Base-by-base conservation (phyloP, 2,329 filamentous ascomycete species). In the Sclerotinia spermophila region DNA sequence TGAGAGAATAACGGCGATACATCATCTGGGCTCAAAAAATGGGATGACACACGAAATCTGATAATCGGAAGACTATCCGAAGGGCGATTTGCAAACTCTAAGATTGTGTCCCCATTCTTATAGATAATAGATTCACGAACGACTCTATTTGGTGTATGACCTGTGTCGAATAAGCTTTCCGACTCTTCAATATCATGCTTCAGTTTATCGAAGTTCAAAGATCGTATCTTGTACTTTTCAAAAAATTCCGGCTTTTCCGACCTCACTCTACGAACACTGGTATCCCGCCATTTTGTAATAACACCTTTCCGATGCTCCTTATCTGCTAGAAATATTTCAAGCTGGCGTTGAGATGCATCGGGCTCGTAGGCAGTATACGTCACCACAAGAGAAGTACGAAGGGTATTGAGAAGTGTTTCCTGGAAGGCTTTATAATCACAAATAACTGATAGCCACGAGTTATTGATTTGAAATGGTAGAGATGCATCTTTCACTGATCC, bases 41-140 rank as follows among this genome's bases (percentile, higher is more conserved):
- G 80, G 1, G 84, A 86, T 0, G 84, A 85, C 8, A 87, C 84
- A 8, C 84, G 81, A 68, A 86, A 87, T 8, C 84, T 81, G 17
- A 84, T 74, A 1, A 83, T 81, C 0, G 84, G 83, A 62, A 77
- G 69, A 17, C 71, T 72, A 53, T 82, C 81, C 11, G 78, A 77
- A 1, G 75, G 78, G 0, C 78, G 74, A 72, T 86, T 85, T 68
- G 82, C 80, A 72, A 87, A 87, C 71, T 87, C 85, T 44, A 87
- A 80, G 38, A 87, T 81, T 3, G 81, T 81, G 71, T 87, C 84
- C 10, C 86, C 85, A 3, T 79, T 79, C 1, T 80, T 79, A 0
- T 82, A 80, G 67, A 87, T 84, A 48, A 79, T 75, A 56, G 80
- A 81, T 68, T 86, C 84, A 24, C 80, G 78, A 13, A 84, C 78